Evolutionary conservation across 2,329 filamentous ascomycete species (phyloP), one percentile per base, ranked within the genome.

Genomic region (Rhynchosporium graminicola): DNA sequence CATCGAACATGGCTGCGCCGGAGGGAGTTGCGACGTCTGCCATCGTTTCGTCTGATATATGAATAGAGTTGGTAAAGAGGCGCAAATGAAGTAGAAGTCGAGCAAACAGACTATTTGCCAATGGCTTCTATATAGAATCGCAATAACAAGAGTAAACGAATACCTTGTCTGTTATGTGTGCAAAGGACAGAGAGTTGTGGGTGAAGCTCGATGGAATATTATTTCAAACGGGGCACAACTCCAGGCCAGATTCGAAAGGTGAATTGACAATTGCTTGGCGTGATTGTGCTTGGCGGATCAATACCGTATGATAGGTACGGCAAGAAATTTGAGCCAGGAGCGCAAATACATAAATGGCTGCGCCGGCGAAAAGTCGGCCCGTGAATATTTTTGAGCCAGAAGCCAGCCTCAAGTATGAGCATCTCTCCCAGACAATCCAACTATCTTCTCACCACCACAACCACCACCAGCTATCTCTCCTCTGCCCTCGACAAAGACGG

Each of bases 21-120:
- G 79, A 74, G 68, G 76, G 70, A 67, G 76, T 75, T 65, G 72
- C 74, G 51, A 76, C 65, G 59, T 83, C 79, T 62, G 82, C 79
- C 82, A 85, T 85, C 62, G 61, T 77, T 61, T 45, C 26, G 31
- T 47, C 15, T 26, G 40, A 13, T n/a, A 48, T 50, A 10, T 31
- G 43, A 43, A 47, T 31, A n/a, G 43, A 51, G 47, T 12, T 13
- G 42, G 46, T 7, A 46, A 26, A 31, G 36, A 26, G 43, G 28
- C 15, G n/a, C 26, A 50, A 36, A 45, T 54, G 36, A 26, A 3
- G 20, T 8, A 52, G 28, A 36, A 12, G 31, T 43, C 31, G 40
- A 40, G 5, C 33, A 52, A 47, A 15, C 28, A 36, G 46, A 45
- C 10, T 15, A 7, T 29, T 20, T 46, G 28, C 12, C 9, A 61